Base-by-base conservation (phyloP, 2,329 filamentous ascomycete species). In the Claviceps maximensis region DNA sequence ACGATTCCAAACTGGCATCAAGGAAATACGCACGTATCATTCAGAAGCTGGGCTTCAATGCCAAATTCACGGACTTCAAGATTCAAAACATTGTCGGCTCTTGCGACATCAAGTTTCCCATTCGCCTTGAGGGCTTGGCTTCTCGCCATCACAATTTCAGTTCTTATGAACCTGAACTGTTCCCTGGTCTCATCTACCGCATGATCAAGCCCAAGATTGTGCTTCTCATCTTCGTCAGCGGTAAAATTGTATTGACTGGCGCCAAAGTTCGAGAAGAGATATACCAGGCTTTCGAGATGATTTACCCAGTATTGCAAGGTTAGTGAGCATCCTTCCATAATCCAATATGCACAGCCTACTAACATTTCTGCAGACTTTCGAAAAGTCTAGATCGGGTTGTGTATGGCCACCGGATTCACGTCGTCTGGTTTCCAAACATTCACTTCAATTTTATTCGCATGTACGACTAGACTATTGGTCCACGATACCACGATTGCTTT, bases 201-300 rank as follows among this genome's bases (percentile, higher is more conserved):
- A 98, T 98, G 93, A 96, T 97, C 78, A 97, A 97, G 78, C 93
- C 93, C 21, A 97, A 97, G 83, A 95, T 97, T 61, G 91, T 97
- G 52, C 83, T 97, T 27, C 76, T 97, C 66, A 96, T 98, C 71
- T 97, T 97, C 75, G 91, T 97, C 64, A 93, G 86, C 65, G 93
- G 91, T 66, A 97, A 97, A 80, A 97, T 97, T 57, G 93, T 97
- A 64, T 79, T 97, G 67, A 97, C 93, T 44, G 93, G 93, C 65
- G 93, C 93, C 60, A 97, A 98, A 69, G 90, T 97, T 59, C 86
- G 93, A 62, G 93, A 98, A 72, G 93, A 97, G 74, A 97, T 98
- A 61, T 95, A 95, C 66, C 87, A 93, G 70, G 89, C 89, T 47
- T 95, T 95, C 66, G 89, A 95, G 74, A 86, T 94, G 83, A 95